These are phyloP conservation scores for Ilyonectria mors-panacis DNA, from an alignment of 2,329 filamentous ascomycete species.

Conservation along the genomic window DNA sequence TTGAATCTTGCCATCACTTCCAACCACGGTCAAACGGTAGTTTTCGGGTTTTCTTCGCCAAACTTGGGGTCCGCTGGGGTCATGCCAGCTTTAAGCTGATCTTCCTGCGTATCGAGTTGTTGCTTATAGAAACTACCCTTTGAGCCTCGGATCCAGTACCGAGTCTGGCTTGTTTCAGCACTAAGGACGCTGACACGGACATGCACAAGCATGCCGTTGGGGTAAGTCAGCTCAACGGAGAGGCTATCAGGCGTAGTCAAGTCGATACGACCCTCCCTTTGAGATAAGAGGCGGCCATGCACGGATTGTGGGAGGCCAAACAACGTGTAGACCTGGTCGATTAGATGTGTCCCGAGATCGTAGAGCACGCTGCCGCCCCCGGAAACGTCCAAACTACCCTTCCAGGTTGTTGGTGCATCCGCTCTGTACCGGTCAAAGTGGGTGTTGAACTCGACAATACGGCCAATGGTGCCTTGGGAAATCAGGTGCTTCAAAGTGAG, in stretches of 20 bases:
- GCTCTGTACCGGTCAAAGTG: slow-evolving; percentile 85
- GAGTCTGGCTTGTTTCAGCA: slow-evolving; percentile 77
- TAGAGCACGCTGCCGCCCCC: slow-evolving; percentile 79
- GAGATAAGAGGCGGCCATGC: slow-evolving; percentile 76
- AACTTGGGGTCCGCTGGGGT: slow-evolving; percentile 74
- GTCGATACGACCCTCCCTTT: slow-evolving; percentile 66
- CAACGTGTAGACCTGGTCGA: slow-evolving; percentile 81
- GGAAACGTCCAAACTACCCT: slow-evolving; percentile 71
- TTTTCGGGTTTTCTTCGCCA: slow-evolving; percentile 73
- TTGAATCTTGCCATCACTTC: slow-evolving; percentile 64
- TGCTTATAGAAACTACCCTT: slow-evolving; percentile 83
- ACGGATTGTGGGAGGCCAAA: slow-evolving; percentile 79
- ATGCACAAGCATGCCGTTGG: slow-evolving; percentile 72
- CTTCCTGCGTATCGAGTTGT: slow-evolving; percentile 81
- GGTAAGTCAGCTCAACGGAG: slow-evolving; percentile 78
- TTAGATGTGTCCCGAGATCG: slow-evolving; percentile 82
- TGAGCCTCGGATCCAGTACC: slow-evolving; percentile 85
- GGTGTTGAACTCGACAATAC: slow-evolving; percentile 83
- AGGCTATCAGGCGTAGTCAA: slow-evolving; percentile 70
- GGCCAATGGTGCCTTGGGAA: slow-evolving; percentile 72
- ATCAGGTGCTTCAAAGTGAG: slow-evolving; percentile 77
- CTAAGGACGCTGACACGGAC: slow-evolving; percentile 79
- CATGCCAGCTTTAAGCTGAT: slow-evolving; percentile 76
- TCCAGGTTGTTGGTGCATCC: slow-evolving; percentile 75
- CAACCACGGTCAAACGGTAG: slow-evolving; percentile 71